Conservation (phyloP, 768 basidiomycete genomes). For the Mrakia blollopis region DNA sequence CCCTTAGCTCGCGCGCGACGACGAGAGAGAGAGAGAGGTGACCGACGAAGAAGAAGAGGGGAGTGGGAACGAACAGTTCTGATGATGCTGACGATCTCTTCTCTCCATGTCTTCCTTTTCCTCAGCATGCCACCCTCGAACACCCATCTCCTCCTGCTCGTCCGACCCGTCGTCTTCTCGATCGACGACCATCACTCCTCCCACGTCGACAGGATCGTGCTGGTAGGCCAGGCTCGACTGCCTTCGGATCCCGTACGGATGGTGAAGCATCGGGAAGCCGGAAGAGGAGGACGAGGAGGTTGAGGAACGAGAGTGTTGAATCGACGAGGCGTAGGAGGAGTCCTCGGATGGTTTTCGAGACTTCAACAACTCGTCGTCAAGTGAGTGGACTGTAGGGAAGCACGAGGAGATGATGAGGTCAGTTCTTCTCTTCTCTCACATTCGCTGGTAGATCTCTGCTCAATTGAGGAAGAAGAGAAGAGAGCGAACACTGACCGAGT, state of each 20-base stretch:
- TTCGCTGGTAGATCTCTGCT: not conserved
- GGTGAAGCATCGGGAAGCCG: not conserved
- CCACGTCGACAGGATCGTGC: not conserved
- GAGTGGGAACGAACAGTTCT: not conserved
- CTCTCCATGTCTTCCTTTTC: not conserved
- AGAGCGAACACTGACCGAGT: not conserved
- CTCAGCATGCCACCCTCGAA: not conserved
- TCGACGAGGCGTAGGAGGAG: constrained; percentile 19
- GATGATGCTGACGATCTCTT: not conserved
- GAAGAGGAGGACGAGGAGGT: constrained; percentile 3
- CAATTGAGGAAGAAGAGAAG: not conserved
- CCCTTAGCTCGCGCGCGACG: too few relatives aligned
- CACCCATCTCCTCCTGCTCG: not conserved
- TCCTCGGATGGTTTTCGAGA: constrained; percentile 14
- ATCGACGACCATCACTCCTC: not conserved
- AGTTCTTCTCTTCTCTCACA: not conserved
- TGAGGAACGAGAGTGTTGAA: constrained; percentile 4
- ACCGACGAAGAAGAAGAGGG: not conserved
- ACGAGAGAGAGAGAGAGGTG: not conserved
- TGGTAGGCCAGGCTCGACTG: not conserved
- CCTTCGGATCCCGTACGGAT: not conserved
- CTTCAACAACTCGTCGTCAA: not conserved
- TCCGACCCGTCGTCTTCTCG: not conserved
- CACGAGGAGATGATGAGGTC: not conserved
- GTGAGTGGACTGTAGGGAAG: not conserved